These are phyloP conservation scores for Teratosphaeria destructans DNA, from an alignment of 2,329 filamentous ascomycete species.

Conservation along the genomic window DNA sequence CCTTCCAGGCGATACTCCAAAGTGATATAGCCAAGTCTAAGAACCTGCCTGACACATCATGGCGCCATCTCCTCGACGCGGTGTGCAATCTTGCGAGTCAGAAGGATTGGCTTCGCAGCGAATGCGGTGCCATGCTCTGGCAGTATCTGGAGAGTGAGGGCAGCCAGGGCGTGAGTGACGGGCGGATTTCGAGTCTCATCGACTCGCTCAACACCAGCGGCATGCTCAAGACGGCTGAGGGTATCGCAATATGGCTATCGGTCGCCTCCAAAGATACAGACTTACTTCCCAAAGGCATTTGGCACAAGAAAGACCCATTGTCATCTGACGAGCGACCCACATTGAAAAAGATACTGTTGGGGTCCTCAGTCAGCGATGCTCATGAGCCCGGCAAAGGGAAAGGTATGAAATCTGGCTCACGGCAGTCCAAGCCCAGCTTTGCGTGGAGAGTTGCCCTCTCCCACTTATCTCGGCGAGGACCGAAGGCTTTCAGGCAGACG, in stretches of 20 bases:
- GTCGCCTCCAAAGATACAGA: conserved; percentile 54
- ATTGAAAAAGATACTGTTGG: conserved; percentile 69
- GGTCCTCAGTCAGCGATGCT: conserved; percentile 48
- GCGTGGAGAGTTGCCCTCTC: conserved; percentile 31
- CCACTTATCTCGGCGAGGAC: conserved; percentile 47
- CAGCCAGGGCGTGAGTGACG: conserved; percentile 7
- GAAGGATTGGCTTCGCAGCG: conserved; percentile 81
- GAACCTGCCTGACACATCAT: conserved; percentile 44
- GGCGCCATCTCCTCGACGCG: conserved; percentile 59
- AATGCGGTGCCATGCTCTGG: conserved; percentile 74
- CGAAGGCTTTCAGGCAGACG: conserved; percentile 57
- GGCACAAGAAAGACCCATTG: conserved; percentile 64
- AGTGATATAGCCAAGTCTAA: conserved; percentile 59
- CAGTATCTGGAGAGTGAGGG: conserved; percentile 45
- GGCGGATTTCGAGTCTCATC: conserved; percentile 15
- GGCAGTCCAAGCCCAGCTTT: conserved; percentile 68
- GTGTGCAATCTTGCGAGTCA: conserved; percentile 65
- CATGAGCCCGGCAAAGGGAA: conserved; percentile 43
- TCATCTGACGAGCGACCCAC: conserved; percentile 55
- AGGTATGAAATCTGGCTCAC: conserved; percentile 58
- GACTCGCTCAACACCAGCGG: conserved; percentile 34
- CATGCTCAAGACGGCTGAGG: conserved; percentile 72
- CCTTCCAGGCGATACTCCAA: conserved; percentile 74
- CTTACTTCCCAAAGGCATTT: conserved; percentile 57
- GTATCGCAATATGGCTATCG: conserved; percentile 77